Percentiles rank a stretch among this genome's conserved stretches.
Conservation (phyloP, 164 flowering plant species). For the Chimonanthus praecox region DNA sequence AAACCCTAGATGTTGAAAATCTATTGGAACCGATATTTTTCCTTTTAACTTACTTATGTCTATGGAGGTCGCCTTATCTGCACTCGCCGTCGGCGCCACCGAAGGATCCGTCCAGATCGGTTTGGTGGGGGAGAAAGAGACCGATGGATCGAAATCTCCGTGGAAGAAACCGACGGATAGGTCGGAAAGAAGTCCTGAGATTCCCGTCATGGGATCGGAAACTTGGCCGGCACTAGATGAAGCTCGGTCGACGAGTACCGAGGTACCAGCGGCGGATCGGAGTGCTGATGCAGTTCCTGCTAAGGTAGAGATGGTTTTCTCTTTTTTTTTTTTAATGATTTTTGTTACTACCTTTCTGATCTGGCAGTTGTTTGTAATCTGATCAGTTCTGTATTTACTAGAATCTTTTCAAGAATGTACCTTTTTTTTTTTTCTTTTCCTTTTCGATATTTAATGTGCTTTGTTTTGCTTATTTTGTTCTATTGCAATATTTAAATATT, state of each 20-base stretch:
- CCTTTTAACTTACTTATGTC: not conserved
- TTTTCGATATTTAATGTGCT: not conserved
- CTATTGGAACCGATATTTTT: not conserved
- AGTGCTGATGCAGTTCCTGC: constrained; percentile 15
- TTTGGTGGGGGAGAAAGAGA: constrained; percentile 21
- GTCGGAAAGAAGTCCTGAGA: constrained; percentile 13
- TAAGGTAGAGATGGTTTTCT: constrained; percentile 6
- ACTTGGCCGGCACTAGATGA: constrained; percentile 60
- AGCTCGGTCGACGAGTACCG: constrained; percentile 24
- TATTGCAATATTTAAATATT: not conserved
- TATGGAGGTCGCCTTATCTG: not conserved
- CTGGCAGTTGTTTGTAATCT: not conserved
- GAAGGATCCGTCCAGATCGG: constrained; percentile 9
- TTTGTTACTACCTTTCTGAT: not conserved
- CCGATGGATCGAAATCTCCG: constrained; percentile 37
- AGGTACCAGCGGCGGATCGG: constrained; percentile 6
- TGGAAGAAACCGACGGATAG: constrained; percentile 48
- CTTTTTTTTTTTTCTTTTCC: no score
- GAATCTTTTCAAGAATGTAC: not conserved
- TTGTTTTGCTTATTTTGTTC: no score
- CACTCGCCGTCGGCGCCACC: not conserved
- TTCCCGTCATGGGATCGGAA: constrained; percentile 50
- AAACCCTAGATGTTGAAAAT: no score
- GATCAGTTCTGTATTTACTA: not conserved
- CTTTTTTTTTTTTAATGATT: not conserved